These are phyloP conservation scores for Circinella minor DNA, from an alignment of 371 early-diverging fungal species.

Conservation along the genomic window DNA sequence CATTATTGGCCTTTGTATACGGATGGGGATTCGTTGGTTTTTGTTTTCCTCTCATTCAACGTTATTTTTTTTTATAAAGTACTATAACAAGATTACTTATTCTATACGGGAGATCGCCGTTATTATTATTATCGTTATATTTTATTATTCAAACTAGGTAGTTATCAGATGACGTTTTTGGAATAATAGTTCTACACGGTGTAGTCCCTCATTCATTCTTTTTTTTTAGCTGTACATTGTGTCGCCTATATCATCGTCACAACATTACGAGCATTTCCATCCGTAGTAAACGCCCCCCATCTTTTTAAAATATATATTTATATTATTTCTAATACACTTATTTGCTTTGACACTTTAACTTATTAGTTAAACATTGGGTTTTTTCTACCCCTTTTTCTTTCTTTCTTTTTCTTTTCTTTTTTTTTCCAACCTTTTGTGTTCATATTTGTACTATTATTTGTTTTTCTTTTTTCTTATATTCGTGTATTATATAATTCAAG, in stretches of 20 bases:
- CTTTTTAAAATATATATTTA: too few species aligned
- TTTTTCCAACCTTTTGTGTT: background rate
- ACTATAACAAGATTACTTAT: background rate
- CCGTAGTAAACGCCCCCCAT: too few species aligned
- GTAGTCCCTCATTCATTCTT: too few species aligned
- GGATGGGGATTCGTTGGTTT: background rate
- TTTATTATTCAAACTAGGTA: background rate
- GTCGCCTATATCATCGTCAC: background rate
- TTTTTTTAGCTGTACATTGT: too few species aligned
- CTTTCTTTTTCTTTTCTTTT: conserved; percentile 4
- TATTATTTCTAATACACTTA: background rate
- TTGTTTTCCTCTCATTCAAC: background rate
- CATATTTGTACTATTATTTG: conserved; percentile 4
- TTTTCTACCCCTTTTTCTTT: background rate
- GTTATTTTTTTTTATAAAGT: background rate
- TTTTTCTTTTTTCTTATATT: background rate
- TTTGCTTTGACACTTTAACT: background rate
- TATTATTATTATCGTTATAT: background rate
- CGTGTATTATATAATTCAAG: conserved; percentile 6
- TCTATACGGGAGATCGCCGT: background rate
- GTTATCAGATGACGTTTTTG: conserved; percentile 14
- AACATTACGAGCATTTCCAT: background rate
- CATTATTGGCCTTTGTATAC: conserved; percentile 17
- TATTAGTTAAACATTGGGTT: background rate
- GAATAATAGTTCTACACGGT: background rate